Base-by-base conservation (phyloP, 2,329 filamentous ascomycete species). In the Graphiopsis chlorocephala region DNA sequence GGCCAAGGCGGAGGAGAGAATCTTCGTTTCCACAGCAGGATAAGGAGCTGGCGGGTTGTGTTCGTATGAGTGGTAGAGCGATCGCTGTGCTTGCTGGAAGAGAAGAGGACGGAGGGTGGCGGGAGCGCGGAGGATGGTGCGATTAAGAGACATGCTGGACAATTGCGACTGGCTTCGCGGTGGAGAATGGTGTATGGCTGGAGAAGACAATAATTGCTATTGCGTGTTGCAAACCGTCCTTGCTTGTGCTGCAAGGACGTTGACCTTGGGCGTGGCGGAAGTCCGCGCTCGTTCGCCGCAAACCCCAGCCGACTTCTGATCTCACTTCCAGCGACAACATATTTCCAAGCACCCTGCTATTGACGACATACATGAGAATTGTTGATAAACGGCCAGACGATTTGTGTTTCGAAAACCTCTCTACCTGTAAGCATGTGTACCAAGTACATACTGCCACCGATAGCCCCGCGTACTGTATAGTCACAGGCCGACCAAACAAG, bases 1-100 rank as follows among this genome's bases (percentile, higher is more conserved):
- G 31, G 80, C 76, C 71, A 95, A 86, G 20, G 93, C 90, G n/a
- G 92, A 87, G 53, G 89, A 84, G 68, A 99, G 90, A 75, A 98
- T 96, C 64, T 86, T 81, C 50, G 84, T 81, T 81, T 97, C 92
- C 75, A 85, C 83, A 67, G 82, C 77, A 73, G 84, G 87, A 82
- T 92, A 96, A 67, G 85, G 83, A 2, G 85, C 80, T 15, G 86
- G 81, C 7, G 84, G 73, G 1, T 86, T 82, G 74, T 92, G 89
- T 73, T 91, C 86, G 78, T 88, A 83, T 66, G 91, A 93, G 80
- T 95, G 90, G 81, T 93, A 95, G 61, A 70, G 63, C 4, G 72
- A 67, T 65, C 65, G 63, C 17, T 52, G 33, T 38, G 67, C 31
- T 31, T 67, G 45, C 55, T 69, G 69, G 31, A 72, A 38, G 42